Evolutionary conservation across 2,329 filamentous ascomycete genomes (phyloP).

Genomic region (Epichloe gansuensis): DNA sequence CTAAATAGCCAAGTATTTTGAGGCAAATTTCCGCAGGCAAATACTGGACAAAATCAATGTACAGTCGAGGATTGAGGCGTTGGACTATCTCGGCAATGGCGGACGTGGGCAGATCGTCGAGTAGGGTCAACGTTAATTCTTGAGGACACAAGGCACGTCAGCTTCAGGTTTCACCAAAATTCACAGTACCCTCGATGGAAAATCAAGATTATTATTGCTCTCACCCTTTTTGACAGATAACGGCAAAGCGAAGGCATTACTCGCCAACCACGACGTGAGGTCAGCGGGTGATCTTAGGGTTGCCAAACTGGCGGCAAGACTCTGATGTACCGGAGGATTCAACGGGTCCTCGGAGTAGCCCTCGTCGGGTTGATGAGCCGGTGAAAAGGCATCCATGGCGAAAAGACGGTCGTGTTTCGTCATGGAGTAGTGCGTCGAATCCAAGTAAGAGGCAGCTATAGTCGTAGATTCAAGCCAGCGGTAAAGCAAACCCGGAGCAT

Average conservation of each 20-base stretch:
- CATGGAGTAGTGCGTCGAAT: conserved; percentile 9
- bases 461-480: neutral
- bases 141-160: neutral
- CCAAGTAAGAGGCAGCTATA: neutral
- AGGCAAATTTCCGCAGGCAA: conserved; percentile 86
- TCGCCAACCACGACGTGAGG: conserved; percentile 36
- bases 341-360: conserved; percentile 73
- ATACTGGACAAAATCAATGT: conserved; percentile 81
- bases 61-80: conserved; percentile 67
- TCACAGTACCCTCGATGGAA: conserved; percentile 3
- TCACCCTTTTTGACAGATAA: conserved; percentile 30
- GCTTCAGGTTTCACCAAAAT: conserved; percentile 6
- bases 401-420: conserved; percentile 16
- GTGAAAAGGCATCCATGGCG: conserved; percentile 34
- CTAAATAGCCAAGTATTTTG: conserved; percentile 77
- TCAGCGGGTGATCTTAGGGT: conserved; percentile 29
- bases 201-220: conserved; percentile 22
- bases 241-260: conserved; percentile 37
- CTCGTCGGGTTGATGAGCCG: conserved; percentile 58
- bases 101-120: conserved; percentile 68
- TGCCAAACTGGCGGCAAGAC: conserved; percentile 21
- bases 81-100: conserved; percentile 71
- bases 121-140: conserved; percentile 73
- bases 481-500: neutral
- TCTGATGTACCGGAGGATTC: conserved; percentile 26